Base-by-base conservation (phyloP, 139 green algal genomes). In the Auxenochlorella pyrenoidosa region DNA sequence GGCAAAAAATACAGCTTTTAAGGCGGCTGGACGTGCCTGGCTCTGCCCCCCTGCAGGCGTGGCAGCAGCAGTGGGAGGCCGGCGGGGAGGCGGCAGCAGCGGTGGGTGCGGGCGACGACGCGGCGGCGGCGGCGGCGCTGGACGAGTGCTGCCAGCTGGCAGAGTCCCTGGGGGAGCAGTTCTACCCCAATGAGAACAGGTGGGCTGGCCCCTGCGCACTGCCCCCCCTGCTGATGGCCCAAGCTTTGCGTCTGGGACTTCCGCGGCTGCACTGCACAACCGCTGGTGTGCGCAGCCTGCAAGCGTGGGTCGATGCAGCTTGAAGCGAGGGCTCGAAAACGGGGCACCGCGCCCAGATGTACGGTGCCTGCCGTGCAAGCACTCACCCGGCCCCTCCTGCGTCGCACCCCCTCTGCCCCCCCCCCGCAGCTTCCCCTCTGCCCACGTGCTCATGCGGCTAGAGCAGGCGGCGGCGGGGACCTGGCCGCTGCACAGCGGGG, bases 381-480 rank as follows among this genome's bases (percentile, higher is more conserved):
- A n/a, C n/a, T n/a, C n/a, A n/a, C n/a, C n/a, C n/a, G 32, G 19
- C 3, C 32, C 68, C 47, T 6, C n/a, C 68, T n/a, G n/a, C 32
- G 16, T 5, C 28, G 15, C 68, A 21, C 68, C 5, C 68, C 34
- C 26, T 26, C 72, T 34, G 32, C 21, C 72, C 44, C 68, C 43
- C 21, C 65, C 32, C 26, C 60, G 75, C 86, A 95, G 88, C 68
- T 92, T 97, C 77, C 95, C 95, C 1, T 59, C 92, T 34, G 44
- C 85, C 18, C 94, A 96, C 86, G 88, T 97, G 36, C 85, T 91
- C 3, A 91, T 95, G 79, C 90, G 95, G n/a, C 88, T 98, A 66
- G 94, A 98, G 88, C 88, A 94, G 82, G 72, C 93, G 38, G 94
- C 95, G 19, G 91, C 92, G 21, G 95, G 95, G 30, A 83, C 91